A percentile compares a stretch with the other conserved stretches of the same genome.
Conservation (phyloP, 2,329 filamentous ascomycete genomes). For the Xylariaceae sp. region DNA sequence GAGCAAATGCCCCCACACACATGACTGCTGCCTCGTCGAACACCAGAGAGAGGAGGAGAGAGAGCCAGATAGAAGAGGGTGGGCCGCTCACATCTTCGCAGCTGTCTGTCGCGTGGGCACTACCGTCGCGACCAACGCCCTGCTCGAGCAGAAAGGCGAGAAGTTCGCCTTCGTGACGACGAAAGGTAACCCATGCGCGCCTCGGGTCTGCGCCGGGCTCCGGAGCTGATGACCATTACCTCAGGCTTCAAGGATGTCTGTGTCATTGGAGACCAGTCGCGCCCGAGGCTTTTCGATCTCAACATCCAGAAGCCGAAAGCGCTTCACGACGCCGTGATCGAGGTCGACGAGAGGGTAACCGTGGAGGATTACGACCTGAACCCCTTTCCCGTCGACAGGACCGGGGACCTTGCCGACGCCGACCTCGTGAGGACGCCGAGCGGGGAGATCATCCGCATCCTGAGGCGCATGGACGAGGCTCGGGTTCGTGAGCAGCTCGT, state of each 20-base stretch:
- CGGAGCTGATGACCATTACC: not conserved
- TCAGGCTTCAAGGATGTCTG: not conserved
- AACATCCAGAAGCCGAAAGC: slow-evolving; percentile 13
- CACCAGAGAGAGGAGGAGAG: too few relatives aligned
- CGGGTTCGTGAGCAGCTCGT: slow-evolving; percentile 5
- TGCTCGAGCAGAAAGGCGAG: slow-evolving; percentile 67
- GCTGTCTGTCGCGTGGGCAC: slow-evolving; percentile 70
- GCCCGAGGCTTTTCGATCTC: slow-evolving; percentile 16
- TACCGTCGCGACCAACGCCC: slow-evolving; percentile 66
- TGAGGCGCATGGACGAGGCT: slow-evolving; percentile 11
- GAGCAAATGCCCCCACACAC: too few relatives aligned
- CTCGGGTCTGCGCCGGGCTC: not conserved
- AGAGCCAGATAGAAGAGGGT: too few relatives aligned
- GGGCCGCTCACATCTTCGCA: slow-evolving; percentile 26
- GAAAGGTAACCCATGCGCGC: slow-evolving; percentile 36
- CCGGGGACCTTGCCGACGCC: not conserved
- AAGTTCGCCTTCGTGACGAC: slow-evolving; percentile 63
- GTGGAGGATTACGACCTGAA: slow-evolving; percentile 1
- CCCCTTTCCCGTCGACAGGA: not conserved
- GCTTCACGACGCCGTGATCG: slow-evolving; percentile 13
- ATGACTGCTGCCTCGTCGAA: too few relatives aligned
- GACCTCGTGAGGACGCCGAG: slow-evolving; percentile 4
- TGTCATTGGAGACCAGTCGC: slow-evolving; percentile 14
- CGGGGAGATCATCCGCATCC: slow-evolving; percentile 13
- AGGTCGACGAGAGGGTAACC: slow-evolving; percentile 15